These are phyloP conservation scores for Fragaria vesca DNA, from an alignment of 306 rosid genomes.

Conservation along the genomic window DNA sequence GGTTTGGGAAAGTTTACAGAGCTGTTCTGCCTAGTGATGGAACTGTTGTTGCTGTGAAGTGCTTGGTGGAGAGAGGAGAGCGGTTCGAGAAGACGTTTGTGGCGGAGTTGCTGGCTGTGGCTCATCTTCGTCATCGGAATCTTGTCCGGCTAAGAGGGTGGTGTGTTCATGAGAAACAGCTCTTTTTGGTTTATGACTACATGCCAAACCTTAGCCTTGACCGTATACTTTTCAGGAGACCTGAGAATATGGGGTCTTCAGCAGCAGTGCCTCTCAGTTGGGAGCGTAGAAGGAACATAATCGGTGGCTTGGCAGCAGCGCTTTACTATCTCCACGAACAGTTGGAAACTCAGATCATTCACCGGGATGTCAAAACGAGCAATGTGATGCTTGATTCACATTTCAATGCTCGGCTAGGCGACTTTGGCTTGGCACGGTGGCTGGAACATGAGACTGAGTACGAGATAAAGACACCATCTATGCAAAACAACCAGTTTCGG, in stretches of 20 bases:
- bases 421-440: slow-evolving; percentile 96
- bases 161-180: slow-evolving; percentile 80
- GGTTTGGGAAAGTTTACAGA: slow-evolving; percentile 78
- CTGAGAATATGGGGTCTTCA: slow-evolving; percentile 34
- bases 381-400: slow-evolving; percentile 89
- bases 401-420: slow-evolving; percentile 84
- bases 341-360: slow-evolving; percentile 85
- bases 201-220: slow-evolving; percentile 95
- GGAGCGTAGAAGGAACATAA: slow-evolving; percentile 58
- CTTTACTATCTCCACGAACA: slow-evolving; percentile 83
- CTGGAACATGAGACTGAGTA: slow-evolving; percentile 78
- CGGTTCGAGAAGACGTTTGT: slow-evolving; percentile 79
- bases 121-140: slow-evolving; percentile 90
- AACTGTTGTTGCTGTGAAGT: slow-evolving; percentile 88
- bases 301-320: slow-evolving; percentile 79
- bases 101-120: slow-evolving; percentile 84
- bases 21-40: slow-evolving; percentile 90
- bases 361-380: slow-evolving; percentile 86
- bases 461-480: slow-evolving; percentile 35
- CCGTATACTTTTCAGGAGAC: slow-evolving; percentile 57
- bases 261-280: slow-evolving; percentile 37
- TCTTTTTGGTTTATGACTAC: slow-evolving; percentile 80
- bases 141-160: slow-evolving; percentile 90
- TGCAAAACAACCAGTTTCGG: slow-evolving; percentile 51
- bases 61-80: slow-evolving; percentile 75